Evolutionary conservation across 257 asterid species (phyloP), one percentile per base, ranked within the genome.

Genomic region (Solanum chaucha): DNA sequence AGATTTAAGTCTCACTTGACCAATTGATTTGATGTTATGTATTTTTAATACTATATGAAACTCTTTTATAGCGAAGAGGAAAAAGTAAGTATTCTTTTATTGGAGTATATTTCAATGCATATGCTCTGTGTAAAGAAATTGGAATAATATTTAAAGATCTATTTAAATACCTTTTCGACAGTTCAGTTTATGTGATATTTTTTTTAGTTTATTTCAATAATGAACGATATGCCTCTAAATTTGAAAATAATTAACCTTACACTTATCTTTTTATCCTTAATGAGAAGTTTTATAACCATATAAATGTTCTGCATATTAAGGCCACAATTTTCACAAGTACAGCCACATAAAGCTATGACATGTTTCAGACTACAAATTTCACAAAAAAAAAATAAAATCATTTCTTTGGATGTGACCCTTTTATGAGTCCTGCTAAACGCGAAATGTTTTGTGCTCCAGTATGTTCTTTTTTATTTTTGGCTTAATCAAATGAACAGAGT

Each of bases 61-160:
- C 73, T 32, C 75, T 26, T 84, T 38, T 64, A 64, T 84, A 84
- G 78, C 38, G 11, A 65, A 7, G 4, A 24, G 26, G 17, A 40
- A 5, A 84, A 12, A 12, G 26, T n/a, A 59, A 35, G 11, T 14
- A 44, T 10, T 46, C 28, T 24, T 84, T 38, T 17, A 13, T 14
- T 64, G 64, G 22, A 65, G 87, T 70, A 84, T 64, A 84, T 84
- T 38, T 84, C 22, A 36, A 51, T 19, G 86, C 74, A 83, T 83
- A 83, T 83, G 48, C 74, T 34, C 1, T 51, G 1, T 4, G 58
- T 13, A 46, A 48, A 13, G 2, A 46, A 46, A 46, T 46, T 46
- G 58, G 58, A 46, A 46, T 46, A 46, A 46, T 46, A 6, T 13
- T 46, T 7, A 19, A 46, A 46, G 4, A 46, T 46, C 58, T 46